Evolutionary conservation across 495 filamentous ascomycete genomes (phyloP).

Genomic region (Darksidea phi): DNA sequence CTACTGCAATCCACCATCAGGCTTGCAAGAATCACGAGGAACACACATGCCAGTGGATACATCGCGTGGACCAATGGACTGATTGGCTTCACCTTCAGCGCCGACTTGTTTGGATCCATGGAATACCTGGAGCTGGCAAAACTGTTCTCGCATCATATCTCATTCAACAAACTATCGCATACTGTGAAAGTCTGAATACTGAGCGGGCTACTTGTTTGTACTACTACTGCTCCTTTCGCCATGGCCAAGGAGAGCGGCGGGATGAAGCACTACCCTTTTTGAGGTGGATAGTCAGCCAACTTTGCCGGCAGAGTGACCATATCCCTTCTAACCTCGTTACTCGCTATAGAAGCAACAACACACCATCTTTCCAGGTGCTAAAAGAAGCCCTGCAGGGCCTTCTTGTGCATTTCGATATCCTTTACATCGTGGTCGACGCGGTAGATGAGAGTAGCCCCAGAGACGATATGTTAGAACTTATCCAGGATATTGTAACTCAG

Average conservation of each 20-base stretch:
- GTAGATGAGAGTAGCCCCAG: constrained; percentile 9
- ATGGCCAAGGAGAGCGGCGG: background rate
- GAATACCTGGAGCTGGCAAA: constrained; percentile 21
- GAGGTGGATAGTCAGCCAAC: constrained; percentile 20
- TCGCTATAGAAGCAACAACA: background rate
- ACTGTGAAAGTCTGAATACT: background rate
- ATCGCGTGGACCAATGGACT: background rate
- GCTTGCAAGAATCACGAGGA: constrained; percentile 1
- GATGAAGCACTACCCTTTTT: constrained; percentile 5
- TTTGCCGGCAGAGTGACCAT: constrained; percentile 1
- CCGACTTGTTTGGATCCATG: constrained; percentile 18
- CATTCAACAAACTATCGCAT: background rate
- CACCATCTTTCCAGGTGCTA: background rate
- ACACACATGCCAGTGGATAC: constrained; percentile 8
- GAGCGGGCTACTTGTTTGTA: constrained; percentile 2
- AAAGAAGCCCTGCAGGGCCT: background rate
- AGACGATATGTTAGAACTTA: background rate
- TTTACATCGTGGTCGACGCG: constrained; percentile 16
- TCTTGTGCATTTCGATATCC: background rate
- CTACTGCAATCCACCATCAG: constrained; percentile 5
- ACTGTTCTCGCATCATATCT: constrained; percentile 12
- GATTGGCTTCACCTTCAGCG: constrained; percentile 1
- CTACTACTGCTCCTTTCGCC: constrained; percentile 20
- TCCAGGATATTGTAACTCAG: background rate
- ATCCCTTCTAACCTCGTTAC: background rate